Percentiles rank a stretch among this genome's conserved stretches.
Conservation (phyloP, 345 rosid species). For the Eutrema yunnanense region DNA sequence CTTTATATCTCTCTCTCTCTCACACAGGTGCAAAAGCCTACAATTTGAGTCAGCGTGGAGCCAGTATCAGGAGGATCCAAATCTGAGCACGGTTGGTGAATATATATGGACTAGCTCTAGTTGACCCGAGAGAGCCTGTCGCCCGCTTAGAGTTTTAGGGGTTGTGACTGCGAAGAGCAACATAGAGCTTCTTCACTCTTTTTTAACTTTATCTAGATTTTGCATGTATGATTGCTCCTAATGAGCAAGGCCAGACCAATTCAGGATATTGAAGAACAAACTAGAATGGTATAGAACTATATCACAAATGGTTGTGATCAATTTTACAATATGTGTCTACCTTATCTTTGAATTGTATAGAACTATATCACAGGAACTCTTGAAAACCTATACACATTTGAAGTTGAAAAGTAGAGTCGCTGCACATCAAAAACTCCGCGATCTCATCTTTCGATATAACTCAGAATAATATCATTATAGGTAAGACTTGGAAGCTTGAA, state of each 20-base stretch:
- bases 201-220: background rate
- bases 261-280: background rate
- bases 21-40: conserved; percentile 52
- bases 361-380: background rate
- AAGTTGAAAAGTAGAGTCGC: background rate
- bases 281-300: background rate
- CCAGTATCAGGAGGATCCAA: conserved; percentile 55
- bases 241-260: background rate
- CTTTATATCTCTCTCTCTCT: background rate
- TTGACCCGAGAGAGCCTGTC: conserved; percentile 1
- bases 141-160: background rate
- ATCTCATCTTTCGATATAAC: conserved; percentile 17
- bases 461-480: conserved; percentile 20
- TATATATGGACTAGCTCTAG: background rate
- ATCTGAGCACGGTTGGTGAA: conserved; percentile 34
- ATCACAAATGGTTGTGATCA: background rate
- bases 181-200: background rate
- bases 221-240: background rate
- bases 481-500: conserved; percentile 69
- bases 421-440: background rate
- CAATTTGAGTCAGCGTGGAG: conserved; percentile 68
- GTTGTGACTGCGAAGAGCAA: background rate
- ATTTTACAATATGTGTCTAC: background rate
- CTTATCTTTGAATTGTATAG: background rate
- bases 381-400: conserved; percentile 8